Evolutionary conservation across 1,139 yeast species (phyloP), one percentile per base, ranked within the genome.

Genomic region (Lodderomyces metapsilosis): DNA sequence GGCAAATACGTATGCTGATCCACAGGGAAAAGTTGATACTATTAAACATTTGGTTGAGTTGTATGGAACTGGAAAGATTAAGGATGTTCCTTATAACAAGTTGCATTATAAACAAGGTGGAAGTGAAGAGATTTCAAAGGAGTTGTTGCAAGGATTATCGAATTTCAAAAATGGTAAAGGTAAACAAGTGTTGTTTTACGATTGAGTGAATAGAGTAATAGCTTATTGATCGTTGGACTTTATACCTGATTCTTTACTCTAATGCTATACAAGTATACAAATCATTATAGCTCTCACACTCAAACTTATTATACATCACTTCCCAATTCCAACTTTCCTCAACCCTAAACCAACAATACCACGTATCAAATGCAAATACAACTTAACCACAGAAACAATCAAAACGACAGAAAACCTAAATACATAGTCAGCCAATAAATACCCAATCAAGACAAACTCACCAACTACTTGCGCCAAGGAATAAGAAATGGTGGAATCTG

Each of bases 1-100:
- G 8, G 82, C 75, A 32, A 84, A 85, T 68, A 75, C 82, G 46
- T 76, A 77, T 52, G 62, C 68, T 41, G 67, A 85, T 53, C 88
- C 91, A 2, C 43, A 73, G 22, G 71, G 74, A 43, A 86, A 88
- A 61, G 63, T 68, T 41, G 65, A 71, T 10, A 78, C 87, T 17
- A 71, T 88, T 38, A 56, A 68, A 20, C 78, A 74, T 40, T 70
- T 89, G 39, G 71, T 85, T 24, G 68, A 74, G 40, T 67, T 85
- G 59, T 84, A 83, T 61, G 73, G 77, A 48, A 61, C 69, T 5
- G 87, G 84, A 12, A 66, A 78, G 68, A 53, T 73, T 47, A 61
- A 66, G 23, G 88, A 80, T 47, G 76, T 82, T 4, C 75, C 80
- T 3, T 75, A 76, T 47, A 67, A 67, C 41, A 54, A 52, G 24